Evolutionary conservation across 176 grass and related monocot species (phyloP).

Genomic region (Zea luxurians): DNA sequence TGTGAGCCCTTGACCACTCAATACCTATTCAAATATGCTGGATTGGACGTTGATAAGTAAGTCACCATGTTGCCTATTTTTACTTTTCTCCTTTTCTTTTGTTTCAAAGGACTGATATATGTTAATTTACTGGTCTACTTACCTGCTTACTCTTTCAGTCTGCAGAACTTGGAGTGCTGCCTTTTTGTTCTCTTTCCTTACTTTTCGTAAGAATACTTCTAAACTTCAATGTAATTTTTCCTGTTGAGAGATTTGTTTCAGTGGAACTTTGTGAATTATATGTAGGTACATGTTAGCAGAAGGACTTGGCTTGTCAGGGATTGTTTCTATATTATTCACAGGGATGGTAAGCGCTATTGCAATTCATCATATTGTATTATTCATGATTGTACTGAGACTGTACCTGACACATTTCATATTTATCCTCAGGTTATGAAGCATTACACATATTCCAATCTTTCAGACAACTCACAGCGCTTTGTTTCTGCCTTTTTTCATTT

Average conservation of each 20-base stretch:
- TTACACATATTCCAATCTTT: conserved; percentile 96
- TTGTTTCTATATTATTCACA: conserved; percentile 98
- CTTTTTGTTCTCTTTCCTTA: conserved; percentile 99
- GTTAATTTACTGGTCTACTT: conserved; percentile 32
- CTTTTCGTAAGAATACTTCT: conserved; percentile 80
- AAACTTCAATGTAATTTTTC: conserved; percentile 14
- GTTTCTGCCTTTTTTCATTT: conserved; percentile 92
- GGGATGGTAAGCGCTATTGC: conserved; percentile 74
- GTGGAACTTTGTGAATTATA: conserved; percentile 28
- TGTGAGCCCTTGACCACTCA: conserved; percentile 76
- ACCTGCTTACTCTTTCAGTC: conserved; percentile 54
- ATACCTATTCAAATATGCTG: conserved; percentile 99
- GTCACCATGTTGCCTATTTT: conserved; percentile 34
- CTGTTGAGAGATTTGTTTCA: conserved; percentile 16
- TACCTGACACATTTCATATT: conserved; percentile 31
- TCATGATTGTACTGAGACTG: conserved; percentile 10
- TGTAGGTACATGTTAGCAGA: conserved; percentile 98
- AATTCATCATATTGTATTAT: conserved; percentile 28
- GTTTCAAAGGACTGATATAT: conserved; percentile 26
- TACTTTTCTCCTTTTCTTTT: background rate
- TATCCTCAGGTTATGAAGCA: conserved; percentile 92
- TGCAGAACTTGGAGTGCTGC: conserved; percentile 99
- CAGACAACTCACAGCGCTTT: conserved; percentile 91
- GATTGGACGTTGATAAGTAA: conserved; percentile 96
- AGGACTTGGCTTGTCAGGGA: conserved; percentile 96